Conservation (phyloP, 176 grass and related monocot species). For the Paspalum notatum region DNA sequence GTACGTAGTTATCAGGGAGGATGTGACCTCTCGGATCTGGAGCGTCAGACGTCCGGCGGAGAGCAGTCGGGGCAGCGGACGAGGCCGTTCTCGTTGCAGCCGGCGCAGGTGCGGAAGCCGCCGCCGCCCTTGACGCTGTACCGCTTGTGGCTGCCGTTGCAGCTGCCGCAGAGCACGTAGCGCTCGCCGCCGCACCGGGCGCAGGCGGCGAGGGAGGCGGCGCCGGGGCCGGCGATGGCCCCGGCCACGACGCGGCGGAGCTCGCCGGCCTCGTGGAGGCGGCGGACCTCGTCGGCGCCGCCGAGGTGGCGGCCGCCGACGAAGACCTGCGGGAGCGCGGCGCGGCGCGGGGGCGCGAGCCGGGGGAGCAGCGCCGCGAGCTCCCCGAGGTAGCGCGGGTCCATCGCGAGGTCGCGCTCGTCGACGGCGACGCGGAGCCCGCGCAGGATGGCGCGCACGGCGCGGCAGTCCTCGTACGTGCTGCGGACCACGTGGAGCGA, state of each 20-base stretch:
- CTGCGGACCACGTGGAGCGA: slow-evolving; percentile 64
- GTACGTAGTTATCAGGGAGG: slow-evolving; percentile 17
- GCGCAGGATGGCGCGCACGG: slow-evolving; percentile 61
- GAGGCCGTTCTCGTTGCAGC: slow-evolving; percentile 97
- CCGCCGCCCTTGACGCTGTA: slow-evolving; percentile 68
- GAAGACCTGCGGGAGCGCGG: slow-evolving; percentile 72
- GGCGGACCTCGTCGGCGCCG: slow-evolving; percentile 59
- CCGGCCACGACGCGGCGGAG: slow-evolving; percentile 57
- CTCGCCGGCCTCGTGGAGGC: slow-evolving; percentile 75
- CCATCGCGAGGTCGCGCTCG: slow-evolving; percentile 77
- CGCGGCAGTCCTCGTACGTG: slow-evolving; percentile 71
- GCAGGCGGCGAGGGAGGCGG: slow-evolving; percentile 40
- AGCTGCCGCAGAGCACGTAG: slow-evolving; percentile 67
- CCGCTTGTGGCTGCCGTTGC: slow-evolving; percentile 75
- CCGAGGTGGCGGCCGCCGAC: slow-evolving; percentile 71
- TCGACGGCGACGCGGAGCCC: slow-evolving; percentile 69
- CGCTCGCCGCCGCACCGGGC: slow-evolving; percentile 59
- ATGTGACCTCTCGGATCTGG: slow-evolving; percentile 48
- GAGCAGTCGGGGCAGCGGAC: slow-evolving; percentile 85
- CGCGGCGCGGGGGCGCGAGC: slow-evolving; percentile 18
- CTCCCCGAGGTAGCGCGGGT: slow-evolving; percentile 64
- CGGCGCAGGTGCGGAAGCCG: slow-evolving; percentile 65
- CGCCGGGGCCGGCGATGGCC: too few species aligned
- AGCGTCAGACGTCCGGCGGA: slow-evolving; percentile 50
- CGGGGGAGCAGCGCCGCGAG: slow-evolving; percentile 52